Conservation (phyloP, 768 basidiomycete species). For the Leccinum subtestaceum region DNA sequence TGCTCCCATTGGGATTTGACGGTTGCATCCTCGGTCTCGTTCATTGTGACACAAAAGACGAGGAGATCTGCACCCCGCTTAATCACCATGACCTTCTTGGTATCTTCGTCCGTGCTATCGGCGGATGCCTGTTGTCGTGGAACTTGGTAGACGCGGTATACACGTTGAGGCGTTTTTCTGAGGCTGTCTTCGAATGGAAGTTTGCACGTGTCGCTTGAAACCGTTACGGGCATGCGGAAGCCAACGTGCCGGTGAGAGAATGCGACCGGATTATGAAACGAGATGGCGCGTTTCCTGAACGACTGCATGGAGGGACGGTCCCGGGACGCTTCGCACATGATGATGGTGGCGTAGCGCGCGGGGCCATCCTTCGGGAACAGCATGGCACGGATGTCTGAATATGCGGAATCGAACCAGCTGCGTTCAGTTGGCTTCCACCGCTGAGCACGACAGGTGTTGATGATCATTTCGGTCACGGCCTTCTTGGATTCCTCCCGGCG, state of each 20-base stretch:
- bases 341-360: slow-evolving; percentile 18
- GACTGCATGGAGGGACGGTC: not conserved
- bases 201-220: slow-evolving; percentile 16
- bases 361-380: slow-evolving; percentile 12
- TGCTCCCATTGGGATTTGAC: slow-evolving; percentile 27
- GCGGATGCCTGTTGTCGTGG: not conserved
- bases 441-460: slow-evolving; percentile 14
- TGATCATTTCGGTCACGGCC: slow-evolving; percentile 23
- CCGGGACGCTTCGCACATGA: slow-evolving; percentile 23
- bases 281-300: slow-evolving; percentile 20
- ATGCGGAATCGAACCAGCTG: slow-evolving; percentile 26
- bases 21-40: not conserved
- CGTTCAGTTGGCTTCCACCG: slow-evolving; percentile 31
- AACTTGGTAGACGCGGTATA: slow-evolving; percentile 27
- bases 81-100: slow-evolving; percentile 7
- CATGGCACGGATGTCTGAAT: slow-evolving; percentile 26
- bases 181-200: slow-evolving; percentile 23
- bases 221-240: slow-evolving; percentile 23
- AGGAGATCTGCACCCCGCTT: slow-evolving; percentile 28
- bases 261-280: slow-evolving; percentile 24
- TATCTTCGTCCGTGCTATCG: slow-evolving; percentile 4
- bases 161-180: slow-evolving; percentile 6
- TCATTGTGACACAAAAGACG: slow-evolving; percentile 21
- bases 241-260: slow-evolving; percentile 12
- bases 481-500: slow-evolving; percentile 26